Evolutionary conservation across 129 eudicot genomes (phyloP).

Genomic region (Pseudognaphalium luteoalbum): DNA sequence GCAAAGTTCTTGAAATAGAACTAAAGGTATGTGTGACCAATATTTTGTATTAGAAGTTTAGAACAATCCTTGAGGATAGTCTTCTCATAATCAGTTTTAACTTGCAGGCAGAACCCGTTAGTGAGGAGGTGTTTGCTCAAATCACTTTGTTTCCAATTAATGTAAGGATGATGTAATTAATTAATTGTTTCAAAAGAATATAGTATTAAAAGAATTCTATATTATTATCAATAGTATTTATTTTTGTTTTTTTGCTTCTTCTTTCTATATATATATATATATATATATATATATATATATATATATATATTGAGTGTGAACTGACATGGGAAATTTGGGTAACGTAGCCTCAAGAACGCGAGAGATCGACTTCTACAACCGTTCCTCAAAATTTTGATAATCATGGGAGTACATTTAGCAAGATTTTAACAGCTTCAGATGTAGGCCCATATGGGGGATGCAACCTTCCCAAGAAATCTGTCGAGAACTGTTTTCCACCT

Average conservation of each 20-base stretch:
- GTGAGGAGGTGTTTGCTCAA: conserved; percentile 40
- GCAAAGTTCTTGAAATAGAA: conserved; percentile 32
- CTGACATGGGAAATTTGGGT: not conserved
- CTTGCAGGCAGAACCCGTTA: conserved; percentile 33
- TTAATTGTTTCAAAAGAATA: not conserved
- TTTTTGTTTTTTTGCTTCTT: too few species aligned
- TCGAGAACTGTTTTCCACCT: conserved; percentile 36
- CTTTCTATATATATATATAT: too few species aligned
- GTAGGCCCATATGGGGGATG: conserved; percentile 45
- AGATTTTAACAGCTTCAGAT: conserved; percentile 35
- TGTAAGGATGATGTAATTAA: conserved; percentile 11
- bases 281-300: too few species aligned
- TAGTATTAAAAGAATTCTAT: not conserved
- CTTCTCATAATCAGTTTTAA: conserved; percentile 3
- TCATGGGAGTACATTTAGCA: conserved; percentile 25
- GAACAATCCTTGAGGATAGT: conserved; percentile 1
- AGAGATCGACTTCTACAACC: conserved; percentile 2
- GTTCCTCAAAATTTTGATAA: conserved; percentile 1
- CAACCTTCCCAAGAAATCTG: conserved; percentile 27
- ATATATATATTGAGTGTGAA: not conserved
- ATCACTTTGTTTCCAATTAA: conserved; percentile 31
- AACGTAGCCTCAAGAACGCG: conserved; percentile 13
- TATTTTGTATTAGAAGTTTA: not conserved
- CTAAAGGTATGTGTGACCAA: conserved; percentile 32
- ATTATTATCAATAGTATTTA: not conserved